Percentiles rank a stretch among this genome's conserved stretches.
phyloP scores from a whole-genome alignment of 495 filamentous ascomycete genomes.

The Trichodelitschia bisporula region DNA sequence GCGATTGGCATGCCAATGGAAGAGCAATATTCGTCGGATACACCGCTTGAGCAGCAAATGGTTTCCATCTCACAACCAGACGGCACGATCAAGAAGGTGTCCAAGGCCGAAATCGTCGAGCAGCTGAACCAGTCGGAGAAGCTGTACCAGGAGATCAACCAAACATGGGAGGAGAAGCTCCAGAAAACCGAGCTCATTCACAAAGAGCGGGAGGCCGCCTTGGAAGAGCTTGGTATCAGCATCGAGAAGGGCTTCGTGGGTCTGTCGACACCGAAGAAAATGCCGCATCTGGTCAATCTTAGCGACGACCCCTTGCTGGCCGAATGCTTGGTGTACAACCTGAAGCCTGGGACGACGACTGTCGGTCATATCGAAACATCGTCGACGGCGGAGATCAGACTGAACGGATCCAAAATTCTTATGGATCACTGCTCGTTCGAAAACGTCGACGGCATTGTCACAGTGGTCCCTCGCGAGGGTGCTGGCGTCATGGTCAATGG shows the following conservation, averaged over 20 bases:
- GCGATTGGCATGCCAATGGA: slow-evolving; percentile 27
- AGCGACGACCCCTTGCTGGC: slow-evolving; percentile 89
- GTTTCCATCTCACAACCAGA: slow-evolving; percentile 78
- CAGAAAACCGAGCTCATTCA: slow-evolving; percentile 89
- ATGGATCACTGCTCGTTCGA: slow-evolving; percentile 86
- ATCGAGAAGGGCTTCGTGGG: slow-evolving; percentile 98
- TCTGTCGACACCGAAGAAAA: slow-evolving; percentile 88
- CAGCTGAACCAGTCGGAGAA: slow-evolving; percentile 92
- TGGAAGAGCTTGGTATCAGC: slow-evolving; percentile 93
- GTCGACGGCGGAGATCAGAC: slow-evolving; percentile 59
- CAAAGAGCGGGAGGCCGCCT: slow-evolving; percentile 82
- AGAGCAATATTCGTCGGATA: slow-evolving; percentile 72
- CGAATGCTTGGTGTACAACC: slow-evolving; percentile 94
- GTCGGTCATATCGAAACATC: slow-evolving; percentile 81
- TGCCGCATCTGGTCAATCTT: slow-evolving; percentile 95
- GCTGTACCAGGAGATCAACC: slow-evolving; percentile 84
- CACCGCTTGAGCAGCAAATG: slow-evolving; percentile 83
- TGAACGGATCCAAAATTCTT: slow-evolving; percentile 85
- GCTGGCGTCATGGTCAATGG: slow-evolving; percentile 98
- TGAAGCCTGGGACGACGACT: slow-evolving; percentile 81
- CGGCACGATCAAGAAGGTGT: slow-evolving; percentile 78
- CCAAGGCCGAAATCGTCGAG: slow-evolving; percentile 94
- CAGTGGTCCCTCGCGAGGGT: slow-evolving; percentile 63
- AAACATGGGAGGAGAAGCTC: slow-evolving; percentile 96
- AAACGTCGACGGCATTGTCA: slow-evolving; percentile 74